These are phyloP conservation scores for Populus pruinosa DNA, from an alignment of 345 rosid species.

Conservation along the genomic window DNA sequence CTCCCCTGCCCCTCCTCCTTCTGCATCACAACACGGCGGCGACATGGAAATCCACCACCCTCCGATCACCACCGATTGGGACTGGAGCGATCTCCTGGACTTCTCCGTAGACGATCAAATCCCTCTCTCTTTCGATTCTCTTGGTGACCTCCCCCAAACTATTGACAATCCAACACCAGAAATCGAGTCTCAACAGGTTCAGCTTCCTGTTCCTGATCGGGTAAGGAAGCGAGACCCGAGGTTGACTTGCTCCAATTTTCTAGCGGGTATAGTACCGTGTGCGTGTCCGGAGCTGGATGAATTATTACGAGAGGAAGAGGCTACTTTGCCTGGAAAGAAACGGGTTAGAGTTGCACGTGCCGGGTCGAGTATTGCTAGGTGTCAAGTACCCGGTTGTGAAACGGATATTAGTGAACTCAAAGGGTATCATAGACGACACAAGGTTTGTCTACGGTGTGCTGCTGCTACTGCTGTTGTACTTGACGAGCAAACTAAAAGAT, in stretches of 20 bases:
- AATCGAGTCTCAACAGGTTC: not conserved
- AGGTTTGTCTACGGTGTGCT: constrained; percentile 86
- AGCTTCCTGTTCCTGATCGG: constrained; percentile 33
- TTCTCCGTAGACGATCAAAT: constrained; percentile 62
- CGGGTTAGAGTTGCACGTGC: constrained; percentile 41
- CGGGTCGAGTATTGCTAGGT: constrained; percentile 37
- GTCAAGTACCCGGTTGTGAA: constrained; percentile 81
- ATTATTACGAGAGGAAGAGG: constrained; percentile 49
- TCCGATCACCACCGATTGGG: constrained; percentile 52
- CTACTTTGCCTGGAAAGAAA: constrained; percentile 54
- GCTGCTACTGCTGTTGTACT: constrained; percentile 55
- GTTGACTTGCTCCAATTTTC: constrained; percentile 69
- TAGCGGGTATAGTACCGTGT: constrained; percentile 81
- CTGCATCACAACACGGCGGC: not conserved
- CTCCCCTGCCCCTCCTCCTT: not conserved
- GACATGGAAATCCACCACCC: constrained; percentile 34
- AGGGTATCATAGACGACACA: constrained; percentile 85
- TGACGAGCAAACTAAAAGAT: constrained; percentile 75
- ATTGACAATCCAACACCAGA: not conserved
- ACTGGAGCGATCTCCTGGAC: constrained; percentile 81
- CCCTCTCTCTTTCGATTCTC: constrained; percentile 41
- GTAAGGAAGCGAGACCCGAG: constrained; percentile 92
- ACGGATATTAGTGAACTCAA: constrained; percentile 86
- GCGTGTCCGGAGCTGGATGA: constrained; percentile 91
- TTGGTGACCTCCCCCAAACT: constrained; percentile 17